Conservation (phyloP, 2,329 filamentous ascomycete genomes). For the Rhinocladiella similis region DNA sequence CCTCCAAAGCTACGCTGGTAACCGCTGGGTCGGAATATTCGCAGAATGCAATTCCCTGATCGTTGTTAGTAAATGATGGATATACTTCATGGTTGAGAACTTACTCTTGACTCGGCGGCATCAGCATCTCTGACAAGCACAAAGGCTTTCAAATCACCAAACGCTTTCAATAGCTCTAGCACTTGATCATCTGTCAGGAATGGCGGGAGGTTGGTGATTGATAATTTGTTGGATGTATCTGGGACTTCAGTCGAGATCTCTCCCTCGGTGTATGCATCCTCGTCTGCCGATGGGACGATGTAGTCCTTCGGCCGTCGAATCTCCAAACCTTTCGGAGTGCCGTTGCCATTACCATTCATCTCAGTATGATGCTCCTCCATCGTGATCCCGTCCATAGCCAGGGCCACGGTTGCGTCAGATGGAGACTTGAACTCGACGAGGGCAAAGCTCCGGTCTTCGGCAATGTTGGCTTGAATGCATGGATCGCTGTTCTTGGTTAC, state of each 20-base stretch:
- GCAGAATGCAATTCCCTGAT: constrained; percentile 89
- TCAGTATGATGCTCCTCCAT: constrained; percentile 71
- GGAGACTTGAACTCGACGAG: constrained; percentile 87
- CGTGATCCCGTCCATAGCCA: constrained; percentile 83
- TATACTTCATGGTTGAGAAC: constrained; percentile 36
- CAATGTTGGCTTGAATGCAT: constrained; percentile 79
- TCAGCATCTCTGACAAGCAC: constrained; percentile 81
- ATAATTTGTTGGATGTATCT: constrained; percentile 93
- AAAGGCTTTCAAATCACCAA: constrained; percentile 92
- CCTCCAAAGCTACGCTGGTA: constrained; percentile 85
- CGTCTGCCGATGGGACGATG: constrained; percentile 81
- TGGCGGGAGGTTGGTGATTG: constrained; percentile 81
- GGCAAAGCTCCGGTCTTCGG: constrained; percentile 76
- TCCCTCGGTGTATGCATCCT: constrained; percentile 63
- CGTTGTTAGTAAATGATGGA: constrained; percentile 18
- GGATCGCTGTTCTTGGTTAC: constrained; percentile 81
- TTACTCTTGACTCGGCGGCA: constrained; percentile 83
- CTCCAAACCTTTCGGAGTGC: constrained; percentile 58
- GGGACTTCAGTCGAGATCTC: constrained; percentile 78
- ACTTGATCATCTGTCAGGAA: constrained; percentile 92
- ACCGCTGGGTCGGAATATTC: constrained; percentile 77
- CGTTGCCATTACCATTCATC: constrained; percentile 53
- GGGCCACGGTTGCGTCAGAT: constrained; percentile 83
- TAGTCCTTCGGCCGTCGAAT: constrained; percentile 94
- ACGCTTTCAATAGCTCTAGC: constrained; percentile 82